Evolutionary conservation across 192 early-diverging fungal species (phyloP), one percentile per base, ranked within the genome.

Genomic region (Podila minutissima): DNA sequence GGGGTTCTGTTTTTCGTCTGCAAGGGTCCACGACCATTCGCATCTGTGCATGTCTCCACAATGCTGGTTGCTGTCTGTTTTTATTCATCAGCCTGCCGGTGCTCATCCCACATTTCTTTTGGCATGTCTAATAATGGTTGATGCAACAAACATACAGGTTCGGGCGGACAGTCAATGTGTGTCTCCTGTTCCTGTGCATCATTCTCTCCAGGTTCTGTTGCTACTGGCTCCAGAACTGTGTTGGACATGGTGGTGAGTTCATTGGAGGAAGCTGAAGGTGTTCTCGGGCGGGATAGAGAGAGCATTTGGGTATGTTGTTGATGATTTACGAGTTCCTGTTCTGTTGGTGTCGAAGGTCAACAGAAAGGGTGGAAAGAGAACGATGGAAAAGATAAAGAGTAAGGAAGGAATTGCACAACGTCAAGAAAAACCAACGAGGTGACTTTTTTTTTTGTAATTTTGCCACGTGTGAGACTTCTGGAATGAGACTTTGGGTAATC

Each of bases 131-230:
- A 46, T 8, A 46, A 15, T 46, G 41, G 41, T 46, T 46, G 41
- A 46, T 46, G 41, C 12, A 46, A 46, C 41, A 46, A 11, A 66
- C 71, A 24, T 74, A 74, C 72, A 12, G 72, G 72, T 59, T 74
- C 72, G 5, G 72, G 72, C 11, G 72, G 55, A 28, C 64, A 19
- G 19, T 57, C 53, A n/a, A n/a, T 24, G 53, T 55, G n/a, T 55
- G 12, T n/a, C n/a, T 53, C 19, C n/a, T 17, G n/a, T 24, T 55
- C 53, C 53, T 55, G 53, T 7, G 53, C 22, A 5, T 11, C 53
- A 55, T n/a, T 55, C 20, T 55, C 53, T 55, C n/a, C 53, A 7
- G 20, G 0, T 12, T 15, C 41, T 4, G 53, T n/a, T 55, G 53
- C 53, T n/a, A 17, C 11, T n/a, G 6, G 10, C 5, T 55, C 53